Evolutionary conservation across 495 filamentous ascomycete genomes (phyloP).

Genomic region (Aspergillus bertholletiae): DNA sequence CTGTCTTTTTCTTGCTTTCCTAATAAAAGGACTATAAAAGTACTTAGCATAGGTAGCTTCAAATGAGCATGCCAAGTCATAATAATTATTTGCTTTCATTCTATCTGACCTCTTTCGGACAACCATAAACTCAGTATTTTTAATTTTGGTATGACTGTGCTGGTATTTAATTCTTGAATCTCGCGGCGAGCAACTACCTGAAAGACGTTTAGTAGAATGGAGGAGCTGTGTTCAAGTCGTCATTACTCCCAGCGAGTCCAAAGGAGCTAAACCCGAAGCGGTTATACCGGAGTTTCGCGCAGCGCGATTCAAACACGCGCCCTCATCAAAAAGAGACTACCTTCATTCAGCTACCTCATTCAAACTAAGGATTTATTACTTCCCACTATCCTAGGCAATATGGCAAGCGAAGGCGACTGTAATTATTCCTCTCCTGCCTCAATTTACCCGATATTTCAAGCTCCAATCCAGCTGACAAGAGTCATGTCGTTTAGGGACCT

Average conservation of each 20-base stretch:
- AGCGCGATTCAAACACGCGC: conserved; percentile 19
- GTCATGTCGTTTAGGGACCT: conserved; percentile 55
- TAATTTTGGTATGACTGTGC: not conserved
- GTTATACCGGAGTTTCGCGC: conserved; percentile 22
- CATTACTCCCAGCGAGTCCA: too few relatives aligned
- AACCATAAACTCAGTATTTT: not conserved
- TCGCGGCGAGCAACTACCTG: too few relatives aligned
- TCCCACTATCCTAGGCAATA: conserved; percentile 18
- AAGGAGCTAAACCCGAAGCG: conserved; percentile 19
- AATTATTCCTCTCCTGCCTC: conserved; percentile 13
- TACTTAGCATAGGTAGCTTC: too few relatives aligned
- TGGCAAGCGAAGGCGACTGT: conserved; percentile 53
- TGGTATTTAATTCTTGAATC: not conserved
- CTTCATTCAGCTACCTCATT: conserved; percentile 6
- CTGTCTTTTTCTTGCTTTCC: too few relatives aligned
- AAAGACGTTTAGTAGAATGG: too few relatives aligned
- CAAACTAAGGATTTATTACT: conserved; percentile 7
- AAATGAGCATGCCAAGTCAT: not conserved
- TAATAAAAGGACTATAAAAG: too few relatives aligned
- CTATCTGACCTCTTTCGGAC: not conserved
- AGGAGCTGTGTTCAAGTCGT: too few relatives aligned
- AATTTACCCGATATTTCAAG: not conserved
- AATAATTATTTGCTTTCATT: not conserved
- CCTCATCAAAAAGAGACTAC: conserved; percentile 3
- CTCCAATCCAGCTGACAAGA: conserved; percentile 7